Evolutionary conservation across 2,329 filamentous ascomycete species (phyloP).

Genomic region (Ascochyta clinopodiicola): DNA sequence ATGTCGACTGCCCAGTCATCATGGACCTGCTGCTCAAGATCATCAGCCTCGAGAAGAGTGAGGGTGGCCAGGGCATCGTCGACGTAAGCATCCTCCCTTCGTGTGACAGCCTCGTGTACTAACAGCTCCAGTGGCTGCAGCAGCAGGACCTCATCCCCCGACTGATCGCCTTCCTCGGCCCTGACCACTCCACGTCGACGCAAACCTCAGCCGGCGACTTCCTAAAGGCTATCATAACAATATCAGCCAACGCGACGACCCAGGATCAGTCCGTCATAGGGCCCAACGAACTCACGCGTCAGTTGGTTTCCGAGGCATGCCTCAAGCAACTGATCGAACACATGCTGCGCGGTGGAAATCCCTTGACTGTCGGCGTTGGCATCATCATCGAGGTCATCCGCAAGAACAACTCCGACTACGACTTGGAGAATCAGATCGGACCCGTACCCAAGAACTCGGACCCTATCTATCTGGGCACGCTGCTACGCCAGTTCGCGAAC

Average conservation of each 20-base stretch:
- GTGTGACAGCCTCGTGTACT: constrained; percentile 8
- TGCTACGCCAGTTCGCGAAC: constrained; percentile 86
- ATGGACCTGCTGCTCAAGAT: constrained; percentile 98
- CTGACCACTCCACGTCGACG: constrained; percentile 84
- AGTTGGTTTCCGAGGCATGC: constrained; percentile 86
- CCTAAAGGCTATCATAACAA: constrained; percentile 97
- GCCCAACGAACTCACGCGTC: constrained; percentile 92
- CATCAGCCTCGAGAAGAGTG: constrained; percentile 91
- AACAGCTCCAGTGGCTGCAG: constrained; percentile 77
- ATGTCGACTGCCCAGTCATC: constrained; percentile 96
- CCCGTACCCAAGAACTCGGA: constrained; percentile 84
- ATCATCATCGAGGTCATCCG: constrained; percentile 98
- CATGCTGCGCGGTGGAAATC: constrained; percentile 93
- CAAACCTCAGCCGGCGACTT: constrained; percentile 98
- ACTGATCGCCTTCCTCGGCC: constrained; percentile 83
- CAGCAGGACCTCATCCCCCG: constrained; percentile 85
- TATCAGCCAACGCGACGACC: constrained; percentile 96
- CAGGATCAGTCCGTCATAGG: constrained; percentile 99
- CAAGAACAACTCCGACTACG: constrained; percentile 99
- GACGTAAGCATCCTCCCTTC: constrained; percentile 68
- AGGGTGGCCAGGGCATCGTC: constrained; percentile 89
- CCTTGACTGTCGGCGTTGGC: constrained; percentile 92
- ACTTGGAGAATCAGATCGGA: constrained; percentile 86
- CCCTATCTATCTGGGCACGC: constrained; percentile 91
- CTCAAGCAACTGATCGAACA: constrained; percentile 84